Conservation (phyloP, 2,329 filamentous ascomycete genomes). For the Epichloe bromicola region DNA sequence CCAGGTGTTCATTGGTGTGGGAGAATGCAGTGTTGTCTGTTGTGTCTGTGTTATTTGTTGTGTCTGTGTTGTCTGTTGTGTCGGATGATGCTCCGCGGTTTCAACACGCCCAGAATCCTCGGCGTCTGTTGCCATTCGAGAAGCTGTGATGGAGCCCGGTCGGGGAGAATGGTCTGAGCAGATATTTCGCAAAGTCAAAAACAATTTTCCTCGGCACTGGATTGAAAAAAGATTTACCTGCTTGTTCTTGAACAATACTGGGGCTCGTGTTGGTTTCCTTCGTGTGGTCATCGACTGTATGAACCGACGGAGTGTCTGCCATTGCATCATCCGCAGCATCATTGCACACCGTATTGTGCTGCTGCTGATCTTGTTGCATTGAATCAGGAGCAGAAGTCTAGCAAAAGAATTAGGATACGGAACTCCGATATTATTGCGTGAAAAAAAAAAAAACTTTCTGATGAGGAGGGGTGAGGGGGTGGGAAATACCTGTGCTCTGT, state of each 20-base stretch:
- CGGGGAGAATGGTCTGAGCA: neutral
- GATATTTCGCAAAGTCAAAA: neutral
- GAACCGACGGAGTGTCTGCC: neutral
- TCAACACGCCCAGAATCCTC: neutral
- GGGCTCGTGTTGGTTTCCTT: neutral
- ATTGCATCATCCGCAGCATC: neutral
- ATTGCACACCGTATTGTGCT: neutral
- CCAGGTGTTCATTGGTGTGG: constrained; percentile 28
- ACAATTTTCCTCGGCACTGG: neutral
- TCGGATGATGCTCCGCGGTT: neutral
- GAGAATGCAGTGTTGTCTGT: neutral
- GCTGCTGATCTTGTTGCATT: neutral
- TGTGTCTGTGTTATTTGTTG: neutral
- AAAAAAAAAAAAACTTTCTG: neutral
- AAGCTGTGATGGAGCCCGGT: neutral
- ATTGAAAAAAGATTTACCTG: neutral
- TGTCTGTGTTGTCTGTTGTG: neutral
- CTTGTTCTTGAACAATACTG: neutral
- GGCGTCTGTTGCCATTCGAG: neutral
- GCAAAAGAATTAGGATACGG: neutral
- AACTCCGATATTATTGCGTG: neutral
- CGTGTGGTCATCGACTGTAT: neutral
- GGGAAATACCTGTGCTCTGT: constrained; percentile 38
- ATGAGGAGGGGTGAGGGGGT: constrained; percentile 10
- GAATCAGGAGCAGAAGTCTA: neutral